Conservation (phyloP, 192 early-diverging fungal species). For the Mortierella alpina region DNA sequence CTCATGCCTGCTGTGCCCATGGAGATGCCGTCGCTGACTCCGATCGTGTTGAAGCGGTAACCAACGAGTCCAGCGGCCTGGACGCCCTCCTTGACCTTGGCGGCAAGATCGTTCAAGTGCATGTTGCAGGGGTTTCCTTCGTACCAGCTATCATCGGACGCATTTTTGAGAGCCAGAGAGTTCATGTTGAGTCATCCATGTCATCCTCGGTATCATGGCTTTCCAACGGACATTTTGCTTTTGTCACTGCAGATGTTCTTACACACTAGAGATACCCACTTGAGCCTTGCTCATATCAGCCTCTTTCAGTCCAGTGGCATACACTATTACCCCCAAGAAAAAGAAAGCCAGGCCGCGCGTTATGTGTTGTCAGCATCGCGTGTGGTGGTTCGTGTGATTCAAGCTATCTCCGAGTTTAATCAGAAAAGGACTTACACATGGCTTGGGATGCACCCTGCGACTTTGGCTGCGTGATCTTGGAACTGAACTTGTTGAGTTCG, state of each 20-base stretch:
- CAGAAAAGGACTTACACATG: slow-evolving; percentile 76
- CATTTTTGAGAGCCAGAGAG: neutral
- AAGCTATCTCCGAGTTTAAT: neutral
- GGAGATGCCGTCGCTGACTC: slow-evolving; percentile 97
- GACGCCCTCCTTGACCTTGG: slow-evolving; percentile 93
- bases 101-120: slow-evolving; percentile 92
- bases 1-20: slow-evolving; percentile 98
- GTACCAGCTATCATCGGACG: slow-evolving; percentile 75
- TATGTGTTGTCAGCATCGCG: neutral
- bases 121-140: slow-evolving; percentile 99
- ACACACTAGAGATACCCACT: slow-evolving; percentile 97
- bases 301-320: slow-evolving; percentile 91
- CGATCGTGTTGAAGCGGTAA: slow-evolving; percentile 98
- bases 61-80: slow-evolving; percentile 89
- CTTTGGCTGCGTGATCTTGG: slow-evolving; percentile 93
- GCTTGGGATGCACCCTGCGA: slow-evolving; percentile 97
- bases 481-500: slow-evolving; percentile 85
- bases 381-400: neutral
- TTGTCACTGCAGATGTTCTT: slow-evolving; percentile 39
- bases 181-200: slow-evolving; percentile 32
- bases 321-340: slow-evolving; percentile 62
- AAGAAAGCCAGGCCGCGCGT: neutral
- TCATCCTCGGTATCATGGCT: neutral
- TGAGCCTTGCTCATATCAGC: slow-evolving; percentile 88
- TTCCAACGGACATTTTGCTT: neutral